These are phyloP conservation scores for Penicillium sp. DNA, from an alignment of 2,329 filamentous ascomycete genomes.

Conservation along the genomic window DNA sequence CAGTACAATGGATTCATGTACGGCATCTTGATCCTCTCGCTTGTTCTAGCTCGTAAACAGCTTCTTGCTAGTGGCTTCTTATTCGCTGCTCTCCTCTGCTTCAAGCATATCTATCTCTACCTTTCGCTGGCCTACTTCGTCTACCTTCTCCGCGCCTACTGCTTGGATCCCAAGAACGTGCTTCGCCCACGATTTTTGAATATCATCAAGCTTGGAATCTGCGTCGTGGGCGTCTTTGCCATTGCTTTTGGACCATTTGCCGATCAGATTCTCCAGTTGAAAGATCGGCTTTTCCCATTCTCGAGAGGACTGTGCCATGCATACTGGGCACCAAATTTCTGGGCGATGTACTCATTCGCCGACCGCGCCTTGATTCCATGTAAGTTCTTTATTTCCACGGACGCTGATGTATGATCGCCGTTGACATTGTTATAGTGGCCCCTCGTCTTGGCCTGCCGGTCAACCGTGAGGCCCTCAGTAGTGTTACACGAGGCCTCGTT, in stretches of 20 bases:
- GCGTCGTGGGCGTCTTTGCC: constrained; percentile 73
- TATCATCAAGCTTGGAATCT: constrained; percentile 78
- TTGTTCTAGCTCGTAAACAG: constrained; percentile 78
- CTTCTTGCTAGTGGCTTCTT: constrained; percentile 78
- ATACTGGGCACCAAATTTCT: constrained; percentile 97
- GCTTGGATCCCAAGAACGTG: constrained; percentile 76
- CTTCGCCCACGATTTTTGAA: constrained; percentile 79
- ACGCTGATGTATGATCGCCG: neutral
- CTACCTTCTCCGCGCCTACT: constrained; percentile 87
- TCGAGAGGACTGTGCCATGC: constrained; percentile 92
- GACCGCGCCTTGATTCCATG: constrained; percentile 83
- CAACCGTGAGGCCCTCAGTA: constrained; percentile 76
- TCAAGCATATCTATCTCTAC: constrained; percentile 99
- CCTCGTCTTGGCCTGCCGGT: constrained; percentile 78
- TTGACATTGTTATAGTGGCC: constrained; percentile 66
- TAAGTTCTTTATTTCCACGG: constrained; percentile 43
- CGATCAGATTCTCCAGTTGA: constrained; percentile 82
- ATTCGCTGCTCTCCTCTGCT: constrained; percentile 84
- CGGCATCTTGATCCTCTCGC: constrained; percentile 82
- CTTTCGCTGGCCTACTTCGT: constrained; percentile 95
- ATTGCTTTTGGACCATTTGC: constrained; percentile 90
- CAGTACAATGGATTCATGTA: constrained; percentile 99
- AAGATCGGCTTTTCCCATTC: constrained; percentile 89
- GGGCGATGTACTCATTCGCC: constrained; percentile 93
- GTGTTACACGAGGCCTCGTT: constrained; percentile 89